These are phyloP conservation scores for Wickerhamia fluorescens DNA, from an alignment of 805 yeast genomes.

Conservation along the genomic window DNA sequence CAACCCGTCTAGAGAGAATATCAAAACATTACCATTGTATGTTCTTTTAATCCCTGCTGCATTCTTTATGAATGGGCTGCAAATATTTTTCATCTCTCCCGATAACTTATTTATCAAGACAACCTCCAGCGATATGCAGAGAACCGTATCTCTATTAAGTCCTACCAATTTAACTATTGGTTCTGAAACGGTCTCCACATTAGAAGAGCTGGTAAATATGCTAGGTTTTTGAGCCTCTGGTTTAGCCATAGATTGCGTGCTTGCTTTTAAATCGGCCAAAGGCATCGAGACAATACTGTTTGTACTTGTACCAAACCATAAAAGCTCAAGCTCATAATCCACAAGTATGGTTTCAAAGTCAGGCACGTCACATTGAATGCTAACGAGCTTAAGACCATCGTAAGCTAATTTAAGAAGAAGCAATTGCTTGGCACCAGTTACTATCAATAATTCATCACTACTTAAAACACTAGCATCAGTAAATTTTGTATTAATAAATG, in stretches of 20 bases:
- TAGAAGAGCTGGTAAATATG: neutral
- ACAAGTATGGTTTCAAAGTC: conserved; percentile 13
- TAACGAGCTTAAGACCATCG: conserved; percentile 13
- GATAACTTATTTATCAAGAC: conserved; percentile 15
- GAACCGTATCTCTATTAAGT: conserved; percentile 13
- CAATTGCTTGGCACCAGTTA: conserved; percentile 26
- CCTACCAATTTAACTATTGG: conserved; percentile 19
- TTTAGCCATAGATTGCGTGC: neutral
- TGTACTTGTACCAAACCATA: conserved; percentile 20
- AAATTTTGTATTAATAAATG: conserved; percentile 43
- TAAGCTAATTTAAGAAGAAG: conserved; percentile 19
- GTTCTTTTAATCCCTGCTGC: conserved; percentile 34
- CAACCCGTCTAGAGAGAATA: conserved; percentile 39
- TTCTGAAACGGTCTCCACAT: neutral
- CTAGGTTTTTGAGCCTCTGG: neutral
- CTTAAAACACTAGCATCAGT: conserved; percentile 30
- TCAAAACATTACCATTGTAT: conserved; percentile 20
- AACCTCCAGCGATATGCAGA: conserved; percentile 32
- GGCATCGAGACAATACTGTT: conserved; percentile 6
- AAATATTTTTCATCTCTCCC: conserved; percentile 12
- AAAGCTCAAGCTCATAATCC: conserved; percentile 11
- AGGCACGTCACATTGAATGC: conserved; percentile 10
- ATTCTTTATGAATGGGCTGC: conserved; percentile 30
- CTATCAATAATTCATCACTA: conserved; percentile 29
- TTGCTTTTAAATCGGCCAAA: conserved; percentile 9